phyloP scores from a whole-genome alignment of 139 green algal species.

The Auxenochlorella pyrenoidosa region DNA sequence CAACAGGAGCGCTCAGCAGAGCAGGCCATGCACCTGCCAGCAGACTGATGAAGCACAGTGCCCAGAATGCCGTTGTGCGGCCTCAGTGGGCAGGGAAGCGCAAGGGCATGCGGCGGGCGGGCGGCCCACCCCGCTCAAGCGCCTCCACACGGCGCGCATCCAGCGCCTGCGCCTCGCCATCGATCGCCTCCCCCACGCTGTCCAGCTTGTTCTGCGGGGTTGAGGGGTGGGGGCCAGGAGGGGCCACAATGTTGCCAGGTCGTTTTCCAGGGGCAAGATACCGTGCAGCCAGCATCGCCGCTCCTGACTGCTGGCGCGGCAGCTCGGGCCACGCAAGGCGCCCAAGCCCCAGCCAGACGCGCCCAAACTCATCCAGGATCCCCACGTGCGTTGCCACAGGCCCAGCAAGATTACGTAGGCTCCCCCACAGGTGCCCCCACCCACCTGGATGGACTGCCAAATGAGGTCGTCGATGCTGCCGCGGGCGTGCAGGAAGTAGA shows the following conservation, averaged over 20 bases:
- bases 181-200: constrained; percentile 77
- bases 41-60: no score
- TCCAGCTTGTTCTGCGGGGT: constrained; percentile 80
- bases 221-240: no score
- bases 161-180: constrained; percentile 58
- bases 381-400: no score
- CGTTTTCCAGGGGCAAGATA: no score
- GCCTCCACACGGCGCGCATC: constrained; percentile 13
- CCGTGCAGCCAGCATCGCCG: no score
- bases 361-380: not conserved
- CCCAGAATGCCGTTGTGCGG: no score
- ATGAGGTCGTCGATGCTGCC: constrained; percentile 92
- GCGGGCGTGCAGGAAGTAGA: constrained; percentile 81
- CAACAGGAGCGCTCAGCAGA: not conserved
- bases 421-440: no score
- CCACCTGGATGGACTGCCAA: constrained; percentile 50
- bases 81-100: no score
- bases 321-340: no score
- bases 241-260: no score
- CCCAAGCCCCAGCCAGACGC: not conserved
- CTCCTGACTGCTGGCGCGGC: no score
- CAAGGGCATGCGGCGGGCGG: not conserved
- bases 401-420: no score
- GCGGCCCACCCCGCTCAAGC: constrained; percentile 21
- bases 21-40: not conserved